Conservation (phyloP, 2,329 filamentous ascomycete species). For the Colletotrichum nymphaeae region DNA sequence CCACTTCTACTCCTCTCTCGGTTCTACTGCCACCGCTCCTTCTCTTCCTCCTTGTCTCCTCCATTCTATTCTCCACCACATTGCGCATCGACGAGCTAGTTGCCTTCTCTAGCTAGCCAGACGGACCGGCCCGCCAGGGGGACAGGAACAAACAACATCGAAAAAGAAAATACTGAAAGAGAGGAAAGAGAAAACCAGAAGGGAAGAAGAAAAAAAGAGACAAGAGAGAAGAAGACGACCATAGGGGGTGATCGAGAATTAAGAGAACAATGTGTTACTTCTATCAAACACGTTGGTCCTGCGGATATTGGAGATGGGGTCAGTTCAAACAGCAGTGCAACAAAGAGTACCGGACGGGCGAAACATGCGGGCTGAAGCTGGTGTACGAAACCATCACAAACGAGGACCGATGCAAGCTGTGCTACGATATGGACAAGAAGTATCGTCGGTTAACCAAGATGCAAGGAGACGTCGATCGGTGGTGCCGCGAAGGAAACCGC, state of each 20-base stretch:
- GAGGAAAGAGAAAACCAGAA: neutral
- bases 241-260: slow-evolving; percentile 2
- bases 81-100: slow-evolving; percentile 14
- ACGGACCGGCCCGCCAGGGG: slow-evolving; percentile 27
- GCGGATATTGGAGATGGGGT: slow-evolving; percentile 95
- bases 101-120: slow-evolving; percentile 22
- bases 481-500: slow-evolving; percentile 80
- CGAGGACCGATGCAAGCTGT: slow-evolving; percentile 80
- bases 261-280: slow-evolving; percentile 86
- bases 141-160: neutral
- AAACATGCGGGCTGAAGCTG: slow-evolving; percentile 95
- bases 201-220: neutral
- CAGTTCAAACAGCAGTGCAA: slow-evolving; percentile 93
- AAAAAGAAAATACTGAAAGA: neutral
- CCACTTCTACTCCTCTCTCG: slow-evolving; percentile 33
- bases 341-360: slow-evolving; percentile 94
- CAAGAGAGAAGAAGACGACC: neutral
- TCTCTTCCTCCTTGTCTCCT: slow-evolving; percentile 19
- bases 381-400: slow-evolving; percentile 79
- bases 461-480: slow-evolving; percentile 78
- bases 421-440: slow-evolving; percentile 91
- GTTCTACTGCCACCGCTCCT: slow-evolving; percentile 12
- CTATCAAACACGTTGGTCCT: slow-evolving; percentile 86
- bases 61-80: slow-evolving; percentile 28
- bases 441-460: slow-evolving; percentile 80